Base-by-base conservation (phyloP, 225 moss, liverwort and hornwort species). In the Pleurozium schreberi region DNA sequence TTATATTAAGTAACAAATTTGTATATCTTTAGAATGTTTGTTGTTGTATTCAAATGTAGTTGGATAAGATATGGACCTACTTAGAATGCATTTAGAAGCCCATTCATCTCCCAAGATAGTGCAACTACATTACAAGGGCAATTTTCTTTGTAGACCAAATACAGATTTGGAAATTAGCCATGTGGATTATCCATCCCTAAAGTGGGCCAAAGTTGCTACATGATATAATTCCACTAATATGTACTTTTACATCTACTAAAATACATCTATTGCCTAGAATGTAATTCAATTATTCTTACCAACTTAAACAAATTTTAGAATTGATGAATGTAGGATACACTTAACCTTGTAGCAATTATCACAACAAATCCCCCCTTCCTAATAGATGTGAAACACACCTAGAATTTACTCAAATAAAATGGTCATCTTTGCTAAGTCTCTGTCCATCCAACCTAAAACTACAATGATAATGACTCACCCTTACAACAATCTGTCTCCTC, bases 121-220 rank as follows among this genome's bases (percentile, higher is more conserved):
- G 1, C 10, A 45, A 45, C 14, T 18, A 43, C 5, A 27, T 71
- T 5, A 43, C 9, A 30, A 3, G 8, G 18, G 2, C 2, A 17
- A 2, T 16, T 45, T 28, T 45, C 30, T 45, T 10, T 17, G 6
- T 30, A 74, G 7, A 47, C 1, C 33, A 8, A 75, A 31, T 49
- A 12, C 0, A 49, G 7, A 49, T 0, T 49, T 20, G 12, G 11
- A 49, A 75, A 75, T 12, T 33, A 31, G 0, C 5, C 0, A 49
- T 0, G 6, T 12, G 49, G 7, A 31, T 7, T 1, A 4, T 47
- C 0, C 4, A 20, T 75, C 12, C 3, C 33, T 49, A 49, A 18
- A 47, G 10, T 7, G 3, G 4, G 0, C 2, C 5, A 21, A 36
- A 52, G 3, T 12, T 52, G 4, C 52, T 4, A 52, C 0, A 0